Evolutionary conservation across 768 basidiomycete species (phyloP).

Genomic region (Phylloporus sp.): DNA sequence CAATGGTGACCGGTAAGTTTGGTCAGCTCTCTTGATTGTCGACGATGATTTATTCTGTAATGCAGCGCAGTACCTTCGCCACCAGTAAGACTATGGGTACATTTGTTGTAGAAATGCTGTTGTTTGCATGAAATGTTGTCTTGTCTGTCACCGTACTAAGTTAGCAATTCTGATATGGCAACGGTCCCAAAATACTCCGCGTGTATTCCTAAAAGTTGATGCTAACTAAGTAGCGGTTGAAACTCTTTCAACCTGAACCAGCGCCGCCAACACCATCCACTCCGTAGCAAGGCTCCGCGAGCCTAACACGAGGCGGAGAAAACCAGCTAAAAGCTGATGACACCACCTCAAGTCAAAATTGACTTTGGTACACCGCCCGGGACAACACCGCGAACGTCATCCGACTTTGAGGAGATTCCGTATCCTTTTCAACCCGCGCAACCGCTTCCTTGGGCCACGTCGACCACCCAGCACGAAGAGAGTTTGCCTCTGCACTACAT

Average conservation of each 20-base stretch:
- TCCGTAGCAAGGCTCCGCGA: neutral
- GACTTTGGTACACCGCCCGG: constrained; percentile 60
- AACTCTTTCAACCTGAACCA: neutral
- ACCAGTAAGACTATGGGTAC: constrained; percentile 27
- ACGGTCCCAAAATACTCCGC: constrained; percentile 4
- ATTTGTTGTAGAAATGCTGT: constrained; percentile 8
- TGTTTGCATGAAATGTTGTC: constrained; percentile 19
- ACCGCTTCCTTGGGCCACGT: constrained; percentile 27
- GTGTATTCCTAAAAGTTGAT: too few relatives aligned
- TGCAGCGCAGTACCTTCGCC: constrained; percentile 45
- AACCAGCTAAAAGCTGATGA: constrained; percentile 40
- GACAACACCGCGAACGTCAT: constrained; percentile 45
- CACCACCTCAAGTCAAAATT: constrained; percentile 61
- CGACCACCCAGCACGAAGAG: constrained; percentile 30
- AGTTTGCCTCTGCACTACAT: constrained; percentile 50
- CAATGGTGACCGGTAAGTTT: constrained; percentile 76
- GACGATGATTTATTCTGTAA: neutral
- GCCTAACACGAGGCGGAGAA: constrained; percentile 9
- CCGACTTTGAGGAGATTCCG: constrained; percentile 67
- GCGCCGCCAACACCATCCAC: neutral
- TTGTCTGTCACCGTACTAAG: neutral
- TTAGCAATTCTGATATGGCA: neutral
- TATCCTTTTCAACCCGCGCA: constrained; percentile 43
- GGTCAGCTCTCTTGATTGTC: neutral
- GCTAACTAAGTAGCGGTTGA: too few relatives aligned